Conservation (phyloP, 2,329 filamentous ascomycete genomes). For the Penicillium hordei region DNA sequence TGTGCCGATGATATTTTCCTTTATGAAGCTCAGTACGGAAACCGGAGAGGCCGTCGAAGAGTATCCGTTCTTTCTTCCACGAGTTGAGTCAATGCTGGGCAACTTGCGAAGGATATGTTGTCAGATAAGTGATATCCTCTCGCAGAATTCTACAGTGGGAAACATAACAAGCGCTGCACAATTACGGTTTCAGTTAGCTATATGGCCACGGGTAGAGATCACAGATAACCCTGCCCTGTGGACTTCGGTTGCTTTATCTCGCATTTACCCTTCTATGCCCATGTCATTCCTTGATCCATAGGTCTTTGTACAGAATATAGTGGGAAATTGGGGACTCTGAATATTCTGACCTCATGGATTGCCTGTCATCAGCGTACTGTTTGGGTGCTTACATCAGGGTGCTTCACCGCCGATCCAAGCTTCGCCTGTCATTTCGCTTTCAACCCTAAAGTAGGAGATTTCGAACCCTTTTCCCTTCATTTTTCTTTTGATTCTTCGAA, state of each 20-base stretch:
- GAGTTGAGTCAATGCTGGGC: not conserved
- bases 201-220: not conserved
- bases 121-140: not conserved
- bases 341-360: too few species aligned
- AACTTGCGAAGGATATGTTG: not conserved
- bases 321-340: not conserved
- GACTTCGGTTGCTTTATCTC: not conserved
- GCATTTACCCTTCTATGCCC: not conserved
- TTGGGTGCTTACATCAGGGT: too few species aligned
- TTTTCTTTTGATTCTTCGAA: too few species aligned
- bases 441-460: too few species aligned
- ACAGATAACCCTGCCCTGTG: too few species aligned
- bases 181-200: not conserved
- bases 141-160: too few species aligned
- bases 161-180: too few species aligned
- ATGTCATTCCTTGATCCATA: not conserved
- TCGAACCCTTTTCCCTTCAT: too few species aligned
- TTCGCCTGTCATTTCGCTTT: too few species aligned
- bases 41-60: not conserved
- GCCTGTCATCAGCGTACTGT: too few species aligned
- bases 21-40: not conserved
- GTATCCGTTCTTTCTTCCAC: conserved; percentile 4
- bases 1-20: conserved; percentile 1
- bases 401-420: too few species aligned
- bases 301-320: not conserved